Base-by-base conservation (phyloP, 345 rosid genomes). In the Salix brachista region DNA sequence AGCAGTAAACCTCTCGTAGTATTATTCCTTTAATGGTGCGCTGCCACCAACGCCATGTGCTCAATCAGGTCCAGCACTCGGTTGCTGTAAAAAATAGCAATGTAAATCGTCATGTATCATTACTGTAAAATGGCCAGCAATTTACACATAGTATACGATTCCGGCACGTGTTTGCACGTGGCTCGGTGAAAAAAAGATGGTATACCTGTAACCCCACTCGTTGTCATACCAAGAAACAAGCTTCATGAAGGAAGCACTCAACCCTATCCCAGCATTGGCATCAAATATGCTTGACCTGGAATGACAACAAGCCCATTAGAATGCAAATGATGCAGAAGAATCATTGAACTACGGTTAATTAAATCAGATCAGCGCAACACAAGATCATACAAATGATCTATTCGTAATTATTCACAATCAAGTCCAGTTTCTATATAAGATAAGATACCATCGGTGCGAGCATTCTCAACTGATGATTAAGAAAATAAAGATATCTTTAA, bases 201-300 rank as follows among this genome's bases (percentile, higher is more conserved):
- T 37, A 11, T 90, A 96, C 99, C 98, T 96, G 91, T 96, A 96
- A 73, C 99, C 99, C 99, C 99, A 96, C 77, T 96, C 99, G 5
- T 96, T 96, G 83, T 94, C 99, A 18, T 96, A 96, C 99, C 99
- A 96, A 2, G 97, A 78, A 67, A 96, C 92, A 46, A 96, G 86
- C 88, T 96, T 96, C 90, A 88, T 88, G 86, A 96, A 94, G 34
- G 96, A 92, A 73, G 68, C 70, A 72, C 86, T 89, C 85, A 96
- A 82, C 44, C 97, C 99, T 67, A 96, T 96, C 68, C 99, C 99
- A 10, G 99, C 99, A 72, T 92, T 92, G 39, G 99, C 98, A 54
- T 96, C 99, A 46, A 96, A 96, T 85, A 96, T 94, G 86, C 98
- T 96, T 69, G 99, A 96, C 88, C 99, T 96, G 85, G 70, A 79